phyloP scores from a whole-genome alignment of 2,329 filamentous ascomycete genomes.

The Fusarium domesticum region DNA sequence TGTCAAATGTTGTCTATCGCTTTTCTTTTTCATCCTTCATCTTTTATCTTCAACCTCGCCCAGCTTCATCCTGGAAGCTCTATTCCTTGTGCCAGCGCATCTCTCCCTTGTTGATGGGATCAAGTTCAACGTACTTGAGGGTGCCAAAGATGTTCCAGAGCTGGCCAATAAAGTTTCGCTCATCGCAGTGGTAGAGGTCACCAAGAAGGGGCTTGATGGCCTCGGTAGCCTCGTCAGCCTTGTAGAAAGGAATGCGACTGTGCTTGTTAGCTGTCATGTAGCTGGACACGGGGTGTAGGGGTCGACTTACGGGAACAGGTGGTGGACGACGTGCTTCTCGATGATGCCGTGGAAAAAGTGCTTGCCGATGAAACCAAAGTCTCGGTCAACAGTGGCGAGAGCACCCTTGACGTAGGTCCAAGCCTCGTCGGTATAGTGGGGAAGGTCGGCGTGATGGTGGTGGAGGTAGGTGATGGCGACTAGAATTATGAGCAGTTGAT shows the following conservation, averaged over 20 bases:
- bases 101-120: slow-evolving; percentile 22
- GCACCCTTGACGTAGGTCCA: slow-evolving; percentile 63
- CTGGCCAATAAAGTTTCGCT: slow-evolving; percentile 30
- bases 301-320: slow-evolving; percentile 45
- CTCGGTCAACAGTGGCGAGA: slow-evolving; percentile 59
- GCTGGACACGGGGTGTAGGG: neutral
- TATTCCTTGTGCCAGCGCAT: slow-evolving; percentile 30
- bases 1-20: slow-evolving; percentile 8
- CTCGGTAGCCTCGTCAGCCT: slow-evolving; percentile 52
- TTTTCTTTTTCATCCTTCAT: neutral
- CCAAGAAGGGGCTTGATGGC: slow-evolving; percentile 89
- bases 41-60: neutral
- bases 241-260: slow-evolving; percentile 40
- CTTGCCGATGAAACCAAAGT: slow-evolving; percentile 59
- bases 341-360: slow-evolving; percentile 62
- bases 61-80: slow-evolving; percentile 6
- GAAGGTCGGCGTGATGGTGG: slow-evolving; percentile 58
- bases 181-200: slow-evolving; percentile 68
- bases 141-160: slow-evolving; percentile 28
- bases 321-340: slow-evolving; percentile 60
- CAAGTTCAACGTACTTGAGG: slow-evolving; percentile 32
- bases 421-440: slow-evolving; percentile 42
- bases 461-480: slow-evolving; percentile 75
- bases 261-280: neutral
- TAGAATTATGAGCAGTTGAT: slow-evolving; percentile 25